A percentile compares a stretch with the other conserved stretches of the same genome.
Evolutionary conservation across 495 filamentous ascomycete genomes (phyloP).

Genomic region (Amorphotheca resinae): DNA sequence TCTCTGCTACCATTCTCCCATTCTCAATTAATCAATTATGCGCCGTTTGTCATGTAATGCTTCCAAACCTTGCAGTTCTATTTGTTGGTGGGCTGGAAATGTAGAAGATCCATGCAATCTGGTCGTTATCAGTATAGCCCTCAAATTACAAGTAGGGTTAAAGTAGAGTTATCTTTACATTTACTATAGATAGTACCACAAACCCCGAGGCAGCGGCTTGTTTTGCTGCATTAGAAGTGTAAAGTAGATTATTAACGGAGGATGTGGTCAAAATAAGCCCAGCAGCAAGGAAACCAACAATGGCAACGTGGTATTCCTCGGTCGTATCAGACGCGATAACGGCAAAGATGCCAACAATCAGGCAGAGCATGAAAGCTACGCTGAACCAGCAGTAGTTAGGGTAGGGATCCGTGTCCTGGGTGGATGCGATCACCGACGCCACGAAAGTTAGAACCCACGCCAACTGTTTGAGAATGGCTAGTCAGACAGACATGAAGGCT

Average conservation of each 20-base stretch:
- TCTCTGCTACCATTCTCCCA: too few relatives aligned
- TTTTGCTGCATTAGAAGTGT: slow-evolving; percentile 50
- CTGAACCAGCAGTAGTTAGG: slow-evolving; percentile 89
- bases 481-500: not conserved
- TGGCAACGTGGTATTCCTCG: slow-evolving; percentile 79
- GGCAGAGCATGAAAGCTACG: slow-evolving; percentile 69
- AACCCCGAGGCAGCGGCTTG: slow-evolving; percentile 87
- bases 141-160: not conserved
- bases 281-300: slow-evolving; percentile 75
- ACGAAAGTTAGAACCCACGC: slow-evolving; percentile 92
- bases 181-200: slow-evolving; percentile 87
- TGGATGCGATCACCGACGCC: slow-evolving; percentile 63
- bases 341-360: slow-evolving; percentile 64
- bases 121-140: not conserved
- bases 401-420: slow-evolving; percentile 36
- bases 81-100: not conserved
- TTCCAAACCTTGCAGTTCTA: too few relatives aligned
- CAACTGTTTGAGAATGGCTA: slow-evolving; percentile 40
- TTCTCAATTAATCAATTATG: too few relatives aligned
- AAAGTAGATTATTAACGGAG: slow-evolving; percentile 69
- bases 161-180: slow-evolving; percentile 48
- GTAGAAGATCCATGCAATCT: not conserved
- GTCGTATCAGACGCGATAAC: slow-evolving; percentile 71
- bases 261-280: slow-evolving; percentile 76
- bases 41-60: too few relatives aligned